Evolutionary conservation across 106 monocot species (phyloP), one percentile per base, ranked within the genome.

Genomic region (Narthecium ossifragum): DNA sequence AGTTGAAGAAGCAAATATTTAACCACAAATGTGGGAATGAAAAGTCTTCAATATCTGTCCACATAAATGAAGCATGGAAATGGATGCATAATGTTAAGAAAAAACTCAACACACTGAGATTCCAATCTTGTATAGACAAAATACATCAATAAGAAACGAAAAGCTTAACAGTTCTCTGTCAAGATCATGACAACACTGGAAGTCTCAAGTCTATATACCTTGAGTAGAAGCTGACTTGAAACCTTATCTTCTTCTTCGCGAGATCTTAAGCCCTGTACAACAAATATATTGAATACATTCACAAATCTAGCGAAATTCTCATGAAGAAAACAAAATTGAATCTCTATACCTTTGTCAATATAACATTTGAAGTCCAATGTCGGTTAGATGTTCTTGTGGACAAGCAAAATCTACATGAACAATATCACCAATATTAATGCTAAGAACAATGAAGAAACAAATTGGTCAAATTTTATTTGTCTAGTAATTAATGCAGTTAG

Each of bases 181-280:
- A 43, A 43, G 43, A 43, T 43, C 43, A 13, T 17, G 4, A 37
- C 11, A 6, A 13, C 14, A 13, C 14, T 43, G 14, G 14, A 43
- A 0, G 14, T 43, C 11, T 43, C 34, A 10, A 30, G 11, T 21
- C 6, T 31, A 53, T 20, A 39, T 77, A 89, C 93, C 93, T 89
- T 89, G 20, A 94, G 48, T 31, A 94, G 59, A 47, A 77, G 61
- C 8, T 83, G 80, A 67, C 93, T 86, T 37, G 89, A 89, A 71
- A 86, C 31, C 57, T 34, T 86, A 55, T 94, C 93, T 80, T 94
- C 93, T 78, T 94, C 85, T 73, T 94, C 86, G 38, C 89, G 76
- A 62, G 73, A 77, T 15, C 93, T 70, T 52, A 85, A 52, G 59
- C 83, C 93, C 93, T 90, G 64, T 24, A 40, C 1, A 41, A 74